A percentile compares a stretch with the other conserved stretches of the same genome.
These are phyloP conservation scores for Saccharomycopsis hybrid DNA, from an alignment of 1,139 yeast species.

Conservation along the genomic window DNA sequence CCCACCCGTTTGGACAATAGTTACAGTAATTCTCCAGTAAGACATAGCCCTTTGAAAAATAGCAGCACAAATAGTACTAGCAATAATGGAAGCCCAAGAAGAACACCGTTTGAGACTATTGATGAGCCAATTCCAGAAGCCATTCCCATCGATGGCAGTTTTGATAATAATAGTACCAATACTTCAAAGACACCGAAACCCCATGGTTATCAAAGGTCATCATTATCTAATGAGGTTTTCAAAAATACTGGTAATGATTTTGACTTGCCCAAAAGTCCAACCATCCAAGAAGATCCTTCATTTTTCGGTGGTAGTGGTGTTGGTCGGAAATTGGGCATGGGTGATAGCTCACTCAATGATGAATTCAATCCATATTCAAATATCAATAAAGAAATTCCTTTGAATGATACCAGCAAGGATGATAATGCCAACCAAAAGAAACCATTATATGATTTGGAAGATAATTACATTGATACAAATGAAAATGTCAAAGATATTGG, in stretches of 20 bases:
- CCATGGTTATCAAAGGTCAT: slow-evolving; percentile 11
- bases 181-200: not conserved
- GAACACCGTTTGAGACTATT: not conserved
- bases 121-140: not conserved
- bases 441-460: not conserved
- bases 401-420: no score
- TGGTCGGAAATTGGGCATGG: no score
- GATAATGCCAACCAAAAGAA: no score
- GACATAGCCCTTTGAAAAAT: not conserved
- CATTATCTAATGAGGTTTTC: slow-evolving; percentile 13
- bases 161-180: no score
- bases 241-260: no score
- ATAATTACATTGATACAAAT: slow-evolving; percentile 7
- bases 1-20: not conserved
- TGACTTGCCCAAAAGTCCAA: slow-evolving; percentile 2
- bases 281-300: not conserved
- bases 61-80: not conserved
- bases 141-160: not conserved
- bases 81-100: not conserved
- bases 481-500: no score
- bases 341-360: no score
- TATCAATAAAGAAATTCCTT: no score
- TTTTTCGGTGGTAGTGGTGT: no score
- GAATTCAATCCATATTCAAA: not conserved
- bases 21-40: not conserved